Conservation (phyloP, 257 asterid genomes). For the Nicotiana paniculata region DNA sequence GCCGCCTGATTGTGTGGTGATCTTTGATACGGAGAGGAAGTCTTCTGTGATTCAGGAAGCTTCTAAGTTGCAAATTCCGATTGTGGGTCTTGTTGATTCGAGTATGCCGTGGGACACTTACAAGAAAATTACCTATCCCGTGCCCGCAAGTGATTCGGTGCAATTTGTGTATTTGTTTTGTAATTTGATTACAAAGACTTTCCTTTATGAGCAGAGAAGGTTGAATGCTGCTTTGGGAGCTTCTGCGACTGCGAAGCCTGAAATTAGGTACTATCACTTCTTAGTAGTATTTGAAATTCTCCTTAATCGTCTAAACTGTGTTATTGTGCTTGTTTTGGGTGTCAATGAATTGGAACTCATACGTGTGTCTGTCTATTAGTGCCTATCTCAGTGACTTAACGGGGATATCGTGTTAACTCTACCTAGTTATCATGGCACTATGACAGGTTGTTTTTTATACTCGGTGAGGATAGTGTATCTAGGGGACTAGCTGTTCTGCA, state of each 20-base stretch:
- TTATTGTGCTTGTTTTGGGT: not conserved
- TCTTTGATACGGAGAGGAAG: slow-evolving; percentile 80
- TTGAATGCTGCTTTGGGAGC: slow-evolving; percentile 26
- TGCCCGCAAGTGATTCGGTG: slow-evolving; percentile 83
- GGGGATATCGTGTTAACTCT: not conserved
- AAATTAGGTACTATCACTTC: slow-evolving; percentile 26
- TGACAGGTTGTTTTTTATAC: not conserved
- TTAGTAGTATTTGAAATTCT: not conserved
- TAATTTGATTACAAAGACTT: slow-evolving; percentile 89
- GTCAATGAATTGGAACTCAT: not conserved
- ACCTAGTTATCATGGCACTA: not conserved
- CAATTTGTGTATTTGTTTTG: slow-evolving; percentile 91
- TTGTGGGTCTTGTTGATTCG: slow-evolving; percentile 88
- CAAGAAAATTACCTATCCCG: slow-evolving; percentile 74
- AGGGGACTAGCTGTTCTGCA: not conserved
- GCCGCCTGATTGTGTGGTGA: slow-evolving; percentile 85
- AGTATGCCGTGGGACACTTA: slow-evolving; percentile 80
- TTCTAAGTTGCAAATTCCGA: slow-evolving; percentile 67
- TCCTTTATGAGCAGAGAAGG: slow-evolving; percentile 63
- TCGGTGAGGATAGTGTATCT: too few relatives aligned
- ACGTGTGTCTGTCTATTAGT: not conserved
- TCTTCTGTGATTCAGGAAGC: slow-evolving; percentile 84
- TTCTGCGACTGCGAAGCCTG: slow-evolving; percentile 21
- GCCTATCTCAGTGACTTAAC: not conserved
- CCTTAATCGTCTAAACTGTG: not conserved